phyloP scores from a whole-genome alignment of 2,329 filamentous ascomycete genomes.

The Chrysosporium keratinophilum region DNA sequence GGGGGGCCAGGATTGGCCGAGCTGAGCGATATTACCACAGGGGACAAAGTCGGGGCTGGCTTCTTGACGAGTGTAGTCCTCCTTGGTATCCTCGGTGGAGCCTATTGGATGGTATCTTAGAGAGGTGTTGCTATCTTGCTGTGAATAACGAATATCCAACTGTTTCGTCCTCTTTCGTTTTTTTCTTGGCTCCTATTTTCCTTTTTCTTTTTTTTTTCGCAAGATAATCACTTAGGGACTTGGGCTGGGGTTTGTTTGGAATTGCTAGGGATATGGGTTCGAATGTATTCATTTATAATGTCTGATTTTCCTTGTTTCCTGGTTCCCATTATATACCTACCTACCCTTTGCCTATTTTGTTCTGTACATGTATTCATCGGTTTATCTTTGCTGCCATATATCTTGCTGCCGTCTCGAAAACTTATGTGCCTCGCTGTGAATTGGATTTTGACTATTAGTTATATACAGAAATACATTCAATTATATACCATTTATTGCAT shows the following conservation, averaged over 20 bases:
- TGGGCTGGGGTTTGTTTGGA: neutral
- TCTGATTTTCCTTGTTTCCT: neutral
- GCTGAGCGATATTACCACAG: conserved; percentile 43
- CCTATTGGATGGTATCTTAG: conserved; percentile 43
- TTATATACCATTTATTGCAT: no score
- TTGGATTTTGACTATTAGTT: no score
- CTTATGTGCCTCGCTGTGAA: no score
- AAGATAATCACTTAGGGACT: neutral
- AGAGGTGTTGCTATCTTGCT: neutral
- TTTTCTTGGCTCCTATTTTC: neutral
- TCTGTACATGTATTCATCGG: neutral
- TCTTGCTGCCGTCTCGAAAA: no score
- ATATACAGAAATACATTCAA: no score
- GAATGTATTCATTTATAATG: conserved; percentile 4
- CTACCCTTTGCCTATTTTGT: neutral
- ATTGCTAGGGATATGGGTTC: neutral
- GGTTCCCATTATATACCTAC: neutral
- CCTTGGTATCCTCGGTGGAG: conserved; percentile 45
- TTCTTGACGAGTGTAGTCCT: conserved; percentile 53
- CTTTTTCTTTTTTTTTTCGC: neutral
- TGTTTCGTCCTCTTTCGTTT: neutral
- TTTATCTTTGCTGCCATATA: no score
- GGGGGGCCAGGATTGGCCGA: conserved; percentile 32
- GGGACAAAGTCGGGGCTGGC: conserved; percentile 58
- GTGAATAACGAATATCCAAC: conserved; percentile 2